phyloP scores from a whole-genome alignment of 441 rosid genomes.

The Adansonia gregorii region DNA sequence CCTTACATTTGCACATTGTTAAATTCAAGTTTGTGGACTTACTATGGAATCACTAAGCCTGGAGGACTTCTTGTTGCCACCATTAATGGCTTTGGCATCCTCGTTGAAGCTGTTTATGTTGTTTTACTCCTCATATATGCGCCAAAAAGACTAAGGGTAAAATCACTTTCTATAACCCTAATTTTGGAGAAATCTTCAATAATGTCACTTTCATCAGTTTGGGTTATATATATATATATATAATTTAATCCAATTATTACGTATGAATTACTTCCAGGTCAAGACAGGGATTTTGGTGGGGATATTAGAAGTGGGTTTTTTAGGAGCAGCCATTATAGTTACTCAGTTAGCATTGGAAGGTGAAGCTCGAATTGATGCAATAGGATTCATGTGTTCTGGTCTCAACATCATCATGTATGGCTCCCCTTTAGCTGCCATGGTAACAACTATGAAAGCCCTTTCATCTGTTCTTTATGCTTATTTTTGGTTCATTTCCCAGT shows the following conservation, averaged over 20 bases:
- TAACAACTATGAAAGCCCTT: slow-evolving; percentile 26
- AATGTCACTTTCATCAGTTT: too few relatives aligned
- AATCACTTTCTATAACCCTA: background rate
- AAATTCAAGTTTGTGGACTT: slow-evolving; percentile 69
- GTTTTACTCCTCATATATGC: slow-evolving; percentile 59
- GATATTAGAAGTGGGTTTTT: slow-evolving; percentile 55
- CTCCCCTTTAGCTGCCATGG: slow-evolving; percentile 91
- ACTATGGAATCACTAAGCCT: slow-evolving; percentile 74
- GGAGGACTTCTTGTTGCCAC: slow-evolving; percentile 69
- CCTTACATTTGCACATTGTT: slow-evolving; percentile 78
- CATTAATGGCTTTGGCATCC: slow-evolving; percentile 66
- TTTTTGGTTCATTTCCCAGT: too few relatives aligned
- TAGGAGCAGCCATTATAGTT: slow-evolving; percentile 50
- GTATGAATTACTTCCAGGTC: slow-evolving; percentile 34
- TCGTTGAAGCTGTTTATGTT: slow-evolving; percentile 58
- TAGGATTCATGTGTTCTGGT: slow-evolving; percentile 62
- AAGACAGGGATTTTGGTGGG: slow-evolving; percentile 55
- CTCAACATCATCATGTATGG: slow-evolving; percentile 77
- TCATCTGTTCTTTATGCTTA: too few relatives aligned
- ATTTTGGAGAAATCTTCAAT: background rate
- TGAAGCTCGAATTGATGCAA: slow-evolving; percentile 48
- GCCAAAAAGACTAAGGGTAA: slow-evolving; percentile 55
- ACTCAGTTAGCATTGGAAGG: slow-evolving; percentile 52
- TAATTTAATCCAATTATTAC: too few relatives aligned
- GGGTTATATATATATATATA: background rate